These are phyloP conservation scores for Parietaria judaica DNA, from an alignment of 306 rosid genomes.

Conservation along the genomic window DNA sequence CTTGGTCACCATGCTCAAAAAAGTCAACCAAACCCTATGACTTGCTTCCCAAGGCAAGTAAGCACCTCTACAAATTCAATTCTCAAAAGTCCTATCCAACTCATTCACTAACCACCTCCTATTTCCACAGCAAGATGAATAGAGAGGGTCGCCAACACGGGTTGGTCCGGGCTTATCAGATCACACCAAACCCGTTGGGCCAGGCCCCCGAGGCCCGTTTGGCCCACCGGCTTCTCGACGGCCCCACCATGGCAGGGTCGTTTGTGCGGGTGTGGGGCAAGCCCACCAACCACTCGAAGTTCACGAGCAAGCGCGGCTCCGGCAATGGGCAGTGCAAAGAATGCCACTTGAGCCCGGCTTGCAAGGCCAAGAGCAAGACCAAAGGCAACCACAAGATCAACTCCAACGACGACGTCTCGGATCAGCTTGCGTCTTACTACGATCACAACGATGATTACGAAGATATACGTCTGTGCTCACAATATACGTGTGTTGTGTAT, in stretches of 20 bases:
- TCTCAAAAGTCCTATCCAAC: slow-evolving; percentile 1
- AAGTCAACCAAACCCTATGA: no score
- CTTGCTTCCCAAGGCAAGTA: no score
- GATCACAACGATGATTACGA: not conserved
- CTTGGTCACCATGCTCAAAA: no score
- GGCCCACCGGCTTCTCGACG: slow-evolving; percentile 21
- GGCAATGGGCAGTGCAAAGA: slow-evolving; percentile 26
- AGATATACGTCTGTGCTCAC: not conserved
- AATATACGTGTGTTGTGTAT: no score
- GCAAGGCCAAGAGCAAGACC: slow-evolving; percentile 54
- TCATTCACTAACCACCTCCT: not conserved
- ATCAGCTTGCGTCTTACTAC: slow-evolving; percentile 11
- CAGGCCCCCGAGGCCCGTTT: slow-evolving; percentile 29
- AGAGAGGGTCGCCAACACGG: slow-evolving; percentile 84
- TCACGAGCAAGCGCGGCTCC: slow-evolving; percentile 63
- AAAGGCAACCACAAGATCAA: slow-evolving; percentile 53
- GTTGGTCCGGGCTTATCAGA: slow-evolving; percentile 42
- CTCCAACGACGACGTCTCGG: slow-evolving; percentile 18
- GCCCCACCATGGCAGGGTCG: slow-evolving; percentile 45
- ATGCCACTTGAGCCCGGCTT: slow-evolving; percentile 46
- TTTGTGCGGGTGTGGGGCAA: slow-evolving; percentile 52
- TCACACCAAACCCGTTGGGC: slow-evolving; percentile 37
- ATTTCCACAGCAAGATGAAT: slow-evolving; percentile 49
- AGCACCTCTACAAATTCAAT: not conserved
- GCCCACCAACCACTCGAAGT: slow-evolving; percentile 79